Percentiles rank a stretch among this genome's conserved stretches.
Evolutionary conservation across 78 protist genomes (phyloP).

Genomic region (Guillardia theta): DNA sequence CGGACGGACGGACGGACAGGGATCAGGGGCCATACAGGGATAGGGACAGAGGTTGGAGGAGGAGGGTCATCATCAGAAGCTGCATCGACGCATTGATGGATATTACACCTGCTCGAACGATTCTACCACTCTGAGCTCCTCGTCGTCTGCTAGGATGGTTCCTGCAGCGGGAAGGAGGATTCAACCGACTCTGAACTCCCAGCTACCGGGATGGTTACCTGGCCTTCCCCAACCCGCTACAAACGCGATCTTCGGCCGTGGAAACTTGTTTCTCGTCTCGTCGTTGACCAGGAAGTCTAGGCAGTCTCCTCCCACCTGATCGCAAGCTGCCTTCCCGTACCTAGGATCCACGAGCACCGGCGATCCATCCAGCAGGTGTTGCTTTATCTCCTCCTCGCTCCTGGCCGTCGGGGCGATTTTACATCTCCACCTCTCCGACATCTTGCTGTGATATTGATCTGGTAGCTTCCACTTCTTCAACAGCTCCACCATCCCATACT

Average conservation of each 20-base stretch:
- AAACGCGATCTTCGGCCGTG: background rate
- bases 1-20: too few relatives aligned
- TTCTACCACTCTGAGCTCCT: background rate
- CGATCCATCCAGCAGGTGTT: background rate
- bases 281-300: background rate
- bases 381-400: background rate
- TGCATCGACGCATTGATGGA: too few relatives aligned
- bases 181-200: background rate
- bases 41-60: too few relatives aligned
- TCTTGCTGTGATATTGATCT: background rate
- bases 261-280: background rate
- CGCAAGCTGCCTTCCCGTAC: background rate
- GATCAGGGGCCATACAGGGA: too few relatives aligned
- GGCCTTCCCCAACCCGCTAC: constrained; percentile 25
- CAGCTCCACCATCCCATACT: background rate
- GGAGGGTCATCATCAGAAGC: too few relatives aligned
- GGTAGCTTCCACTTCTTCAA: background rate
- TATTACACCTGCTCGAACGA: background rate
- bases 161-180: background rate
- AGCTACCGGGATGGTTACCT: background rate
- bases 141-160: background rate
- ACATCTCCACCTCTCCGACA: background rate
- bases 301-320: background rate
- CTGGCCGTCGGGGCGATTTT: background rate
- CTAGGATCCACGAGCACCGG: background rate